Percentiles rank a stretch among this genome's conserved stretches.
These are phyloP conservation scores for Diaporthe citri DNA, from an alignment of 2,329 filamentous ascomycete species.

Conservation along the genomic window DNA sequence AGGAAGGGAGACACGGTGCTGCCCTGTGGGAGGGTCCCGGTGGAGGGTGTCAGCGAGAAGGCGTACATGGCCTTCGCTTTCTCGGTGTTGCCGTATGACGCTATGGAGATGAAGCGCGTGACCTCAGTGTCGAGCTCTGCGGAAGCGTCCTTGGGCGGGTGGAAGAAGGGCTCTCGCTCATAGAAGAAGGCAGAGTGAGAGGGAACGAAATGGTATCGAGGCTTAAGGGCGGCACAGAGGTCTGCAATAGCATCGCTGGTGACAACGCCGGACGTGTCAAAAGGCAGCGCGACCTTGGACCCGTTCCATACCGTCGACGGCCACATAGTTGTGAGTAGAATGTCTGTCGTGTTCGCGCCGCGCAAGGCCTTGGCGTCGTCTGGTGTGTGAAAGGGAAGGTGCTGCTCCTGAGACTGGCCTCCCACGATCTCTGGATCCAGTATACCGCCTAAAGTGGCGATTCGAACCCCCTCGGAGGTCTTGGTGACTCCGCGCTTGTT, in stretches of 20 bases:
- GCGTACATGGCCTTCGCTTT: constrained; percentile 89
- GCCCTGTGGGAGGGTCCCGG: constrained; percentile 74
- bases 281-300: constrained; percentile 72
- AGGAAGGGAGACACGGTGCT: constrained; percentile 82
- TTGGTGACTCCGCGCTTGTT: constrained; percentile 90
- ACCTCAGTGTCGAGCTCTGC: constrained; percentile 62
- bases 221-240: constrained; percentile 82
- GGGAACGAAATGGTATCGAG: constrained; percentile 89
- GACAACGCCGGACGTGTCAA: constrained; percentile 63
- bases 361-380: constrained; percentile 81
- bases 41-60: constrained; percentile 75
- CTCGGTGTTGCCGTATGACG: constrained; percentile 77
- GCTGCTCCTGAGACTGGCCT: constrained; percentile 77
- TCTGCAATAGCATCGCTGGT: constrained; percentile 80
- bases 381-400: constrained; percentile 81
- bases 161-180: constrained; percentile 93
- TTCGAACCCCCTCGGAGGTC: constrained; percentile 88
- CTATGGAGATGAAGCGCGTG: constrained; percentile 92
- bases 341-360: constrained; percentile 84
- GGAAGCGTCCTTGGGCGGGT: constrained; percentile 59
- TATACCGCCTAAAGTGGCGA: constrained; percentile 86
- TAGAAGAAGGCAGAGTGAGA: constrained; percentile 78
- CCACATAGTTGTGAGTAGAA: constrained; percentile 90
- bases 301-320: constrained; percentile 78
- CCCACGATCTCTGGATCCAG: constrained; percentile 72